These are phyloP conservation scores for Peronospora farinosa DNA, from an alignment of 352 stramenopile species.

Conservation along the genomic window DNA sequence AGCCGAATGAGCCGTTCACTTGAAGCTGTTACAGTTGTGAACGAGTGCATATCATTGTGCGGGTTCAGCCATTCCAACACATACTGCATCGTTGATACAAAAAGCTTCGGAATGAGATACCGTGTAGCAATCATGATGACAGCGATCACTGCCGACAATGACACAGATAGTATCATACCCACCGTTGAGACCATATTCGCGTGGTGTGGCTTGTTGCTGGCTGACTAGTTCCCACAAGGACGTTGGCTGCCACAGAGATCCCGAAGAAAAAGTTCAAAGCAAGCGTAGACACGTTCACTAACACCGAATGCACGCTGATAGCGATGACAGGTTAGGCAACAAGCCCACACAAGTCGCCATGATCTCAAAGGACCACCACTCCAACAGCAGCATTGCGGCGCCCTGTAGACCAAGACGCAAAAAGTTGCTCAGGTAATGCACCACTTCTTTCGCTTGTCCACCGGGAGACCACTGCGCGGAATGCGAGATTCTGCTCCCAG, in stretches of 20 bases:
- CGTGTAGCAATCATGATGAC: conserved; percentile 41
- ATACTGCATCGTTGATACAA: conserved; percentile 72
- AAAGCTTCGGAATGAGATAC: conserved; percentile 44
- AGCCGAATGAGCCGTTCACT: not conserved
- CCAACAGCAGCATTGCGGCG: conserved; percentile 68
- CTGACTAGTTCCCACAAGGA: conserved; percentile 80
- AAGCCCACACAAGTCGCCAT: conserved; percentile 59
- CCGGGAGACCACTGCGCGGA: conserved; percentile 73
- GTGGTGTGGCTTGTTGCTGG: conserved; percentile 73
- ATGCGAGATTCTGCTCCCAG: conserved; percentile 12
- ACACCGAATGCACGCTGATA: conserved; percentile 70
- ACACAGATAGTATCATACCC: conserved; percentile 53
- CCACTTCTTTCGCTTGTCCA: conserved; percentile 48
- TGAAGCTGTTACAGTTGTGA: not conserved
- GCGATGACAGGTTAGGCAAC: conserved; percentile 54
- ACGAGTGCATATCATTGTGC: conserved; percentile 11
- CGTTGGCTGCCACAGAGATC: conserved; percentile 70
- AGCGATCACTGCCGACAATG: conserved; percentile 35
- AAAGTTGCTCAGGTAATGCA: conserved; percentile 54
- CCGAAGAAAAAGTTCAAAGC: conserved; percentile 78
- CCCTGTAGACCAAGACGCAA: conserved; percentile 56
- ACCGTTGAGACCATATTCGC: conserved; percentile 72
- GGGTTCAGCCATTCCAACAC: conserved; percentile 34
- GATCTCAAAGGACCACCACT: conserved; percentile 80
- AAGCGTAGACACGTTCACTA: conserved; percentile 56